phyloP scores from a whole-genome alignment of 2,329 filamentous ascomycete genomes.

The Hymenoscyphus scutula region DNA sequence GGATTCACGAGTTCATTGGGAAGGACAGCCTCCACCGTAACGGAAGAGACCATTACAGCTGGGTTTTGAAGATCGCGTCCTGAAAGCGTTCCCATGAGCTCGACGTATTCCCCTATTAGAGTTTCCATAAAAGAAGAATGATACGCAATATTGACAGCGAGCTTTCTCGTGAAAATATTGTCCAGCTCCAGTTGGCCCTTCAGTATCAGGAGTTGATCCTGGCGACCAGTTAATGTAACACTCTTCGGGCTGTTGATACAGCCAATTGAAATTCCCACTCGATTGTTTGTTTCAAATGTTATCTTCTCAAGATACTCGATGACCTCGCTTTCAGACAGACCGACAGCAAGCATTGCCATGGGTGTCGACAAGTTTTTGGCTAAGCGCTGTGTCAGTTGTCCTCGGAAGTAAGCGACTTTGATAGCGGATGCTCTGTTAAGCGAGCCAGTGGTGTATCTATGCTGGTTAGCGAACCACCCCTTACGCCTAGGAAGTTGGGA shows the following conservation, averaged over 20 bases:
- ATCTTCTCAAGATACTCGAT: background rate
- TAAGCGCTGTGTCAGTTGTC: constrained; percentile 18
- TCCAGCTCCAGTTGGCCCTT: constrained; percentile 11
- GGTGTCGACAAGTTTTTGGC: background rate
- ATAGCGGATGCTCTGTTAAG: constrained; percentile 16
- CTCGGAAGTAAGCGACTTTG: constrained; percentile 20
- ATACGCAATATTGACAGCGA: constrained; percentile 41
- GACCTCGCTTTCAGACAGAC: constrained; percentile 23
- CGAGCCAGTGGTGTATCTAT: constrained; percentile 25
- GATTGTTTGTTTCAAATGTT: constrained; percentile 18
- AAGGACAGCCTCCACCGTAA: background rate
- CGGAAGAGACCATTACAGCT: constrained; percentile 5
- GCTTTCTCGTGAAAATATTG: constrained; percentile 35
- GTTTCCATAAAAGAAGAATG: constrained; percentile 38
- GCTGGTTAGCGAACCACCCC: background rate
- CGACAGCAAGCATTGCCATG: constrained; percentile 55
- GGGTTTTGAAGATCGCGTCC: background rate
- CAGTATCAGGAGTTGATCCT: constrained; percentile 9
- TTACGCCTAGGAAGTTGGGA: background rate
- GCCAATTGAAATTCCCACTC: constrained; percentile 31
- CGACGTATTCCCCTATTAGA: background rate
- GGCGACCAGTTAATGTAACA: constrained; percentile 26
- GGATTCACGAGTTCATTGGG: background rate
- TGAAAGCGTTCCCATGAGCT: background rate
- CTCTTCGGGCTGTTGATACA: constrained; percentile 32